Percentiles rank a stretch among this genome's conserved stretches.
Evolutionary conservation across 441 rosid genomes (phyloP).

Genomic region (Euphorbia corollata): DNA sequence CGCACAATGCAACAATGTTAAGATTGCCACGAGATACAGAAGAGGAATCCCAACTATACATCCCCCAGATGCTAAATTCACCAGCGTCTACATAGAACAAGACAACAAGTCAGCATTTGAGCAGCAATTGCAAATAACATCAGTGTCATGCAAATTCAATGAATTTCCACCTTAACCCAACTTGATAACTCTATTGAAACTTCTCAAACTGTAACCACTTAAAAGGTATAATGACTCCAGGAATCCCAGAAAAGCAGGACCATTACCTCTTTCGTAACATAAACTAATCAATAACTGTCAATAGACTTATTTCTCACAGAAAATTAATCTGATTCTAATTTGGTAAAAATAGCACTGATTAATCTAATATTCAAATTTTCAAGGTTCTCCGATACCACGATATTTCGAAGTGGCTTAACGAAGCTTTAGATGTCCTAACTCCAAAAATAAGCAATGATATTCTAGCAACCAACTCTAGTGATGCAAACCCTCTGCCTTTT

Average conservation of each 20-base stretch:
- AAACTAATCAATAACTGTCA: background rate
- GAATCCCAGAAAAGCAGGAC: background rate
- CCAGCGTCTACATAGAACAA: conserved; percentile 50
- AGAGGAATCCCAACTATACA: conserved; percentile 79
- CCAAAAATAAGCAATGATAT: background rate
- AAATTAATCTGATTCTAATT: background rate
- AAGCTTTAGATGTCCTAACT: background rate
- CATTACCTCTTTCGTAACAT: background rate
- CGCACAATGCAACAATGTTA: conserved; percentile 65
- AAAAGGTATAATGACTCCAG: background rate
- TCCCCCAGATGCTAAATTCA: conserved; percentile 73
- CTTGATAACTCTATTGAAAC: background rate
- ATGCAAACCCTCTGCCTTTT: background rate
- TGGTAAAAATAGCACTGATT: background rate
- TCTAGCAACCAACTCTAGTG: background rate
- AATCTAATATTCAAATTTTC: background rate
- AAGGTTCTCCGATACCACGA: background rate
- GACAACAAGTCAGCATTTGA: conserved; percentile 10
- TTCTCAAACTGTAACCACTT: background rate
- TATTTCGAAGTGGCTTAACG: background rate
- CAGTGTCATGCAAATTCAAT: background rate
- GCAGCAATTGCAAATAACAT: background rate
- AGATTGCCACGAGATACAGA: conserved; percentile 53
- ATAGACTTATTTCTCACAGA: background rate
- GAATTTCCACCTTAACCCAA: background rate